phyloP scores from a whole-genome alignment of 2,329 filamentous ascomycete species.

The Ceratocystis huliohia region DNA sequence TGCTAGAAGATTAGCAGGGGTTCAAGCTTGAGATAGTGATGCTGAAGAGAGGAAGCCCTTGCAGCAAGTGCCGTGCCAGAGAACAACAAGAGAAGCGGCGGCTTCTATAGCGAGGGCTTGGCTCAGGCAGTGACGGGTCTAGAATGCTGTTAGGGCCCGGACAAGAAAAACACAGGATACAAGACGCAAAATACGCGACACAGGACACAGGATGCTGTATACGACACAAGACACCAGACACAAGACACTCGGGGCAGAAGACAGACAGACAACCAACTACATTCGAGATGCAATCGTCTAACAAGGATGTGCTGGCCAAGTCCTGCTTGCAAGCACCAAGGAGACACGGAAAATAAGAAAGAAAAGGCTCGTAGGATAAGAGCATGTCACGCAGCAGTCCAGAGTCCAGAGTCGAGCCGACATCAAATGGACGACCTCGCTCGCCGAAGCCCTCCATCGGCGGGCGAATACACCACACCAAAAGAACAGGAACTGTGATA shows the following conservation, averaged over 20 bases:
- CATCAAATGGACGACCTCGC: too few relatives aligned
- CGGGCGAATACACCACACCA: too few relatives aligned
- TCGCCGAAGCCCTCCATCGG: too few relatives aligned
- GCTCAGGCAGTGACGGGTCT: neutral
- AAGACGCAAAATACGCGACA: neutral
- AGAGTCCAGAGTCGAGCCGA: too few relatives aligned
- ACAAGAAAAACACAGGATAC: neutral
- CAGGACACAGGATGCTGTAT: too few relatives aligned
- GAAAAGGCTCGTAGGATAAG: neutral
- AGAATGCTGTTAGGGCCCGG: neutral
- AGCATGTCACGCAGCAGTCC: too few relatives aligned
- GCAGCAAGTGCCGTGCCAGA: neutral
- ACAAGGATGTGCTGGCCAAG: slow-evolving; percentile 1
- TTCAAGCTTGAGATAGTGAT: neutral
- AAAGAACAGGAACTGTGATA: too few relatives aligned
- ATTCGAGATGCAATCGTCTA: neutral
- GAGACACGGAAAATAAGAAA: neutral
- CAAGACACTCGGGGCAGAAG: neutral
- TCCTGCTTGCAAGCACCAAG: slow-evolving; percentile 7
- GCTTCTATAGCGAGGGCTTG: neutral
- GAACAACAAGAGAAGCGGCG: slow-evolving; percentile 5
- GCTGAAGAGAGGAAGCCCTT: neutral
- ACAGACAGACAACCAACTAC: neutral
- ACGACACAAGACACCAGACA: neutral
- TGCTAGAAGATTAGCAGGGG: neutral